Conservation (phyloP, 495 filamentous ascomycete species). For the Daldinia childiae region DNA sequence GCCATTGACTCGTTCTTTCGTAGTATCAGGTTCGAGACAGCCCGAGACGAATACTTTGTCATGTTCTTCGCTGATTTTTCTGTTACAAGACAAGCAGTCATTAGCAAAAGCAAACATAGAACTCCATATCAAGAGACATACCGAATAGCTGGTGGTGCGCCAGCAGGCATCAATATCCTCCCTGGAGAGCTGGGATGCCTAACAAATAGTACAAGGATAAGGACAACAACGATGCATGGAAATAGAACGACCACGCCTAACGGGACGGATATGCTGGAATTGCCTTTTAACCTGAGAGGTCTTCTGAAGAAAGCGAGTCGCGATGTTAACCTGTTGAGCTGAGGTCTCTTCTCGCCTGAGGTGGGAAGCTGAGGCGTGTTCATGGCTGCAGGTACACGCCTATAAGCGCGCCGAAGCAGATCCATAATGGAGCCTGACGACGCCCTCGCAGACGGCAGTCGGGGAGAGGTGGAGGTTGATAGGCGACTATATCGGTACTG, state of each 20-base stretch:
- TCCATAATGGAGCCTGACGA: constrained; percentile 56
- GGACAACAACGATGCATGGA: constrained; percentile 87
- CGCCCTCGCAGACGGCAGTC: constrained; percentile 17
- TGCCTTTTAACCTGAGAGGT: constrained; percentile 91
- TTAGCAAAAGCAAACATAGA: neutral
- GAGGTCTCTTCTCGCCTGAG: constrained; percentile 56
- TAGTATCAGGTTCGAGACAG: constrained; percentile 77
- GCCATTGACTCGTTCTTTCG: constrained; percentile 79
- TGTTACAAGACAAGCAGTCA: constrained; percentile 47
- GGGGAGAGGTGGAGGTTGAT: neutral
- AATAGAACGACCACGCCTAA: constrained; percentile 93
- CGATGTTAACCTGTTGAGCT: constrained; percentile 50
- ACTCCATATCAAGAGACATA: constrained; percentile 54
- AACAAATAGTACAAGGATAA: constrained; percentile 90
- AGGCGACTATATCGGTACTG: no score
- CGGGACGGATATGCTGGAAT: constrained; percentile 93
- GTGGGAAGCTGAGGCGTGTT: constrained; percentile 54
- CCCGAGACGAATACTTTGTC: constrained; percentile 96
- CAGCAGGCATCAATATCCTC: constrained; percentile 86
- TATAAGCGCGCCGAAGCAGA: constrained; percentile 63
- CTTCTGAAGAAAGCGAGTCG: constrained; percentile 85
- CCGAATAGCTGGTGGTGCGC: constrained; percentile 91
- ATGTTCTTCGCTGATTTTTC: constrained; percentile 96
- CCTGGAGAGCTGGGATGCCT: constrained; percentile 85
- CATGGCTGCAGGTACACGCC: constrained; percentile 55